Base-by-base conservation (phyloP, 2,329 filamentous ascomycete genomes). In the Beauveria asiatica region DNA sequence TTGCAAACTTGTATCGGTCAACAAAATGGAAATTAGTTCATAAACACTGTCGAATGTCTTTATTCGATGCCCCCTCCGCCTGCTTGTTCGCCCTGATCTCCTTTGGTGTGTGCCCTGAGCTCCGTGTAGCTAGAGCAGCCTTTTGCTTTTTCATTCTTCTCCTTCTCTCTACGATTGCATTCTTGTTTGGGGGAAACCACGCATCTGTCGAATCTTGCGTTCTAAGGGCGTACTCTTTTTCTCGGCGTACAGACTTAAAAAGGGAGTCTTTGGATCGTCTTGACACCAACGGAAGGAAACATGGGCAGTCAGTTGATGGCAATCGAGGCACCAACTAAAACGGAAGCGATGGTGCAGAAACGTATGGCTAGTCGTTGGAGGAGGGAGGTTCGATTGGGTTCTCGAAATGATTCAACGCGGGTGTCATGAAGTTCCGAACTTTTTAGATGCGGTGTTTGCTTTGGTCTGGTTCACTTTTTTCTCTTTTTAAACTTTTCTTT, bases 11-110 rank as follows among this genome's bases (percentile, higher is more conserved):
- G 44, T 76, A 78, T 79, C 72, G 74, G 71, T 75, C 74, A 76
- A 78, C 76, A 73, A 73, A 80, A 80, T 79, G 80, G 80, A 82
- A 79, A 74, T 77, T 75, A 78, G 75, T 80, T 72, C 73, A 76
- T 76, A 73, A 77, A 61, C 45, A 73, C 72, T 68, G 44, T 69
- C 68, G 71, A 72, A 73, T 71, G 54, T 61, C 30, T 56, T 48
- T 46, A 62, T 60, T 59, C 63, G 60, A 59, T 63, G 57, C 61
- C 39, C 65, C 21, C 52, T 25, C 33, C 63, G 62, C 57, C 60
- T 63, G 57, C 52, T 62, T 65, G 64, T 62, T 62, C 27, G 48
- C 27, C 39, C 27, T 51, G 48, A 10, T 51, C 64, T 63, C 61
- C 58, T 63, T 57, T 61, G 48, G 62, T 67, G 58, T 61, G 48